phyloP scores from a whole-genome alignment of 1,284 basidiomycete species.

The Cutaneotrichosporon daszewskae region DNA sequence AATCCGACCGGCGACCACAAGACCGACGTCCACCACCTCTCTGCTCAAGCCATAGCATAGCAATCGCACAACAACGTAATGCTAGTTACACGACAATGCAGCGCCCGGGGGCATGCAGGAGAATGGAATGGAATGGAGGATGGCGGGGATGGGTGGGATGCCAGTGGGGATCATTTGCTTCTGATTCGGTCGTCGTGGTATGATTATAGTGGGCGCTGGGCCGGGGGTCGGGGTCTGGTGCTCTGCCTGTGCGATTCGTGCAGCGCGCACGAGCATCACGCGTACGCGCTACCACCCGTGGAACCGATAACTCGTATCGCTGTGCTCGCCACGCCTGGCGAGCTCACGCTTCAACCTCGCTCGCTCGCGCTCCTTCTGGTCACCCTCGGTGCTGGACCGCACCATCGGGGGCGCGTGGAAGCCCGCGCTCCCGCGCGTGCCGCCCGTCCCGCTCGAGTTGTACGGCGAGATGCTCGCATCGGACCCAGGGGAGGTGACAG shows the following conservation, averaged over 20 bases:
- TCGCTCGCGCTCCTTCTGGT: conserved; percentile 15
- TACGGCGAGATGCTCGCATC: background rate
- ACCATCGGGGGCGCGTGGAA: conserved; percentile 33
- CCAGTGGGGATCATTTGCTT: background rate
- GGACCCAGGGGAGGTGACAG: background rate
- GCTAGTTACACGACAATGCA: conserved; percentile 5
- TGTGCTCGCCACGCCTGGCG: conserved; percentile 21
- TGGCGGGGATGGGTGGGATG: background rate
- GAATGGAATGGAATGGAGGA: conserved; percentile 1
- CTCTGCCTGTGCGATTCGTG: background rate
- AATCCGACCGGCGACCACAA: too few species aligned
- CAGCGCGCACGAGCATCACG: background rate
- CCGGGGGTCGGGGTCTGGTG: too few species aligned
- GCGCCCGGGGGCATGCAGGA: background rate
- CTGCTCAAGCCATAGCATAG: conserved; percentile 3
- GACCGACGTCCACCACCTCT: too few species aligned
- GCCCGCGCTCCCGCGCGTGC: background rate
- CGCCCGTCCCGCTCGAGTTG: background rate
- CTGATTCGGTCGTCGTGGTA: too few species aligned
- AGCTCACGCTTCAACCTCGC: conserved; percentile 24
- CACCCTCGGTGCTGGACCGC: conserved; percentile 31
- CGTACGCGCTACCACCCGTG: conserved; percentile 36
- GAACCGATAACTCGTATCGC: conserved; percentile 36
- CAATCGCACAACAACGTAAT: conserved; percentile 8
- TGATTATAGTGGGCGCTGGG: too few species aligned